Conservation (phyloP, 441 rosid species). For the Dalechampia spathulata region DNA sequence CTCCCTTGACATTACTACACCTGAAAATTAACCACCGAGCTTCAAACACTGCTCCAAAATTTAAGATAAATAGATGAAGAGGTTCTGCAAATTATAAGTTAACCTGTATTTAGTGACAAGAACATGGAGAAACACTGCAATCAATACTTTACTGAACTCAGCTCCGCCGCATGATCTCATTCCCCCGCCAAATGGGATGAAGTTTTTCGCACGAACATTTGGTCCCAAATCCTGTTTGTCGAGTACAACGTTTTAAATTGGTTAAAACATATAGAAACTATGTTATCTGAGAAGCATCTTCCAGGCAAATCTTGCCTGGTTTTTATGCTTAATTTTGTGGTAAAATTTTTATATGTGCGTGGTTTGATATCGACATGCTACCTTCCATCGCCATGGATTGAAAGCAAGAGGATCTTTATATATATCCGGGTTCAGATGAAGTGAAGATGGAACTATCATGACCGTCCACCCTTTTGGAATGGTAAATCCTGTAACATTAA, state of each 20-base stretch:
- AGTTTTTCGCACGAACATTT: constrained; percentile 11
- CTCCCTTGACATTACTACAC: constrained; percentile 17
- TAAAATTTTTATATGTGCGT: neutral
- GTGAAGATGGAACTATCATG: constrained; percentile 18
- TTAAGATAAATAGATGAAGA: neutral
- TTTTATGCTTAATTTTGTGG: too few relatives aligned
- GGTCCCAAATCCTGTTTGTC: constrained; percentile 15
- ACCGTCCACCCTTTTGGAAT: constrained; percentile 32
- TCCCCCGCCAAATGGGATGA: constrained; percentile 28
- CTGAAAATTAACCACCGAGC: neutral
- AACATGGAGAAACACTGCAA: constrained; percentile 26
- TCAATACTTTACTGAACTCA: constrained; percentile 23
- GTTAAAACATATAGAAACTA: too few relatives aligned
- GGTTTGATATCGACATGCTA: neutral
- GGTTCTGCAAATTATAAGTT: neutral
- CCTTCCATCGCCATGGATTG: constrained; percentile 26
- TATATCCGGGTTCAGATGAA: constrained; percentile 21
- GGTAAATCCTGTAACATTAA: constrained; percentile 21
- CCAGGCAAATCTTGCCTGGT: too few relatives aligned
- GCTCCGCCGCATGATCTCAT: constrained; percentile 29
- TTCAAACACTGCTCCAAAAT: neutral
- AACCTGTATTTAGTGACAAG: constrained; percentile 28
- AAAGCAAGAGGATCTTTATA: constrained; percentile 14
- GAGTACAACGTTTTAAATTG: too few relatives aligned
- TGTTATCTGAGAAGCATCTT: too few relatives aligned